phyloP scores from a whole-genome alignment of 306 rosid genomes.

The Trifolium repens region DNA sequence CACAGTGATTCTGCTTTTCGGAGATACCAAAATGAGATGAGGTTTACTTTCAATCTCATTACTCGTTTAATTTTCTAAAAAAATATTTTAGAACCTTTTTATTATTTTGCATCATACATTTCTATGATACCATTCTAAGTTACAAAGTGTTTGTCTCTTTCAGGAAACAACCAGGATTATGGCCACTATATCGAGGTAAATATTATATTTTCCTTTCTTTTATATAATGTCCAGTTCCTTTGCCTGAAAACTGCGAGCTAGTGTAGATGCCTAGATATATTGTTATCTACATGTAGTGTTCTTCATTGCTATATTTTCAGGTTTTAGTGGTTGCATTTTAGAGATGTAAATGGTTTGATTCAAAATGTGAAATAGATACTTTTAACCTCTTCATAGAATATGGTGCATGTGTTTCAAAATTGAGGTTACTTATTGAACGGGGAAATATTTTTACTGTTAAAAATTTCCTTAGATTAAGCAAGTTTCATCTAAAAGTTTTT shows the following conservation, averaged over 20 bases:
- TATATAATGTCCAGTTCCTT: slow-evolving; percentile 5
- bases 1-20: slow-evolving; percentile 85
- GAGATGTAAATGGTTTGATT: slow-evolving; percentile 31
- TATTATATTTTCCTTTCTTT: background rate
- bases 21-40: slow-evolving; percentile 87
- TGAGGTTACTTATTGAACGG: slow-evolving; percentile 1
- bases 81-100: background rate
- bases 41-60: slow-evolving; percentile 52
- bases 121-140: slow-evolving; percentile 4
- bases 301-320: slow-evolving; percentile 21
- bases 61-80: slow-evolving; percentile 36
- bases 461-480: too few relatives aligned
- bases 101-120: slow-evolving; percentile 32
- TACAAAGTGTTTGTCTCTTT: slow-evolving; percentile 40
- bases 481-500: too few relatives aligned
- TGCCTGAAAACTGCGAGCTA: slow-evolving; percentile 13
- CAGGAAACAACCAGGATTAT: slow-evolving; percentile 81
- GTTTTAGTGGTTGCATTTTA: slow-evolving; percentile 19
- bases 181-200: slow-evolving; percentile 97
- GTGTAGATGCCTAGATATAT: slow-evolving; percentile 3
- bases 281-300: slow-evolving; percentile 18
- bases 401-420: slow-evolving; percentile 10
- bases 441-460: slow-evolving; percentile 13
- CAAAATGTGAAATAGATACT: slow-evolving; percentile 1
- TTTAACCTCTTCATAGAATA: background rate